Evolutionary conservation across 441 rosid genomes (phyloP), one percentile per base, ranked within the genome.

Genomic region (Omphalea diandra): DNA sequence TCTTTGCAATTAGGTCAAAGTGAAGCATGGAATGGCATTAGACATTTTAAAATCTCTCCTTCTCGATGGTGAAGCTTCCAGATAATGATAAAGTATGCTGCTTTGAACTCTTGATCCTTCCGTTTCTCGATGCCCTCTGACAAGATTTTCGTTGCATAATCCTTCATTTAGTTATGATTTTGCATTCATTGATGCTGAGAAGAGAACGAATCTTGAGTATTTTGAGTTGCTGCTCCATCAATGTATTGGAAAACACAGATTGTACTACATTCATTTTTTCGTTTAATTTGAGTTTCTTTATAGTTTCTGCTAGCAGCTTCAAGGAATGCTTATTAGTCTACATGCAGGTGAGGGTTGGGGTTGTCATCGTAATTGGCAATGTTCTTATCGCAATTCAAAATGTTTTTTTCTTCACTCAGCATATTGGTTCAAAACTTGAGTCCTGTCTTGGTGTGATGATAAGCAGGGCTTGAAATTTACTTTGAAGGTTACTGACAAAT

Each of bases 151-250:
- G 40, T 69, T 56, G 56, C 17, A 63, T 36, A 44, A 66, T 55
- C 63, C 55, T 60, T 70, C 65, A 57, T 69, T 65, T 80, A 91
- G 98, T 80, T 94, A 85, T 73, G 97, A 94, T 83, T 94, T 94
- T 81, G 97, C 97, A 71, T 91, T 94, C 78, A 84, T 94, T 43
- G 97, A 90, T 87, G 97, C 97, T 12, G 97, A 94, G 77, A 94
- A 94, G 83, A 87, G 84, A 83, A 91, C 86, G 98, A 87, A 83
- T 79, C 90, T 83, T 75, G 89, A 90, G 64, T 94, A 91, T 75
- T 94, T 86, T n/a, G 97, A 94, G 78, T 70, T 88, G 80, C 88
- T 94, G 53, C 83, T 94, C 44, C 88, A 78, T 35, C 47, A 61
- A 67, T n/a, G 54, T 61, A n/a, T 53, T 44, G 54, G 59, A 73